Base-by-base conservation (phyloP, 2,329 filamentous ascomycete species). In the Proliferodiscus dingleyae region DNA sequence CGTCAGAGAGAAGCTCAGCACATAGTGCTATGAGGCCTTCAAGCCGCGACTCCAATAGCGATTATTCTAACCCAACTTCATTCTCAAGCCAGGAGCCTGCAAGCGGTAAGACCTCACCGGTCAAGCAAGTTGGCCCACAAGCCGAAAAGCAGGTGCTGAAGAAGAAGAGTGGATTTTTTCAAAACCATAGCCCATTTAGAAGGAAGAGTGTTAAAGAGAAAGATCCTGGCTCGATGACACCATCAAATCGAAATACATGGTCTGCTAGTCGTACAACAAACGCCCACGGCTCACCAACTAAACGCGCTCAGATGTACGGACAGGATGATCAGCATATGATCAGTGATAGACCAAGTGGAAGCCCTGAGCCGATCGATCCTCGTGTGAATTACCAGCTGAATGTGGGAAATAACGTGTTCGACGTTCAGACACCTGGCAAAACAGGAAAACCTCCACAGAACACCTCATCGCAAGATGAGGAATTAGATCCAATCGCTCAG, bases 341-440 rank as follows among this genome's bases (percentile, higher is more conserved):
- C 37, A 59, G 50, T 53, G 64, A 68, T 62, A 69, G 64, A 48
- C 66, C 72, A n/a, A 74, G 71, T 55, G 72, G 71, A 43, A 94
- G 89, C 59, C 89, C 88, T 3, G 88, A 94, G 43, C 86, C 87
- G 1, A 90, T 93, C 29, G 93, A 96, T 61, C 90, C 91, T 45
- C 84, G 93, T 51, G 89, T 91, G 30, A 95, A 86, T 64, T 83
- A 97, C 58, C 91, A 95, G 50, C 75, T 98, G 22, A 96, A 96
- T 59, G 80, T 98, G 44, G 93, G 93, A 6, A 89, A 94, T 59
- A 98, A 98, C 59, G 89, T 98, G 9, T 95, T 98, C 60, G 83
- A 95, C 46, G 91, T 98, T 8, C 85, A 87, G 10, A 85, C 85
- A 7, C 84, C 88, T 0, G 87, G 91, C 49, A 77, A 74, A 53